A percentile compares a stretch with the other conserved stretches of the same genome.
These are phyloP conservation scores for Apiospora phragmitis DNA, from an alignment of 2,329 filamentous ascomycete species.

Conservation along the genomic window DNA sequence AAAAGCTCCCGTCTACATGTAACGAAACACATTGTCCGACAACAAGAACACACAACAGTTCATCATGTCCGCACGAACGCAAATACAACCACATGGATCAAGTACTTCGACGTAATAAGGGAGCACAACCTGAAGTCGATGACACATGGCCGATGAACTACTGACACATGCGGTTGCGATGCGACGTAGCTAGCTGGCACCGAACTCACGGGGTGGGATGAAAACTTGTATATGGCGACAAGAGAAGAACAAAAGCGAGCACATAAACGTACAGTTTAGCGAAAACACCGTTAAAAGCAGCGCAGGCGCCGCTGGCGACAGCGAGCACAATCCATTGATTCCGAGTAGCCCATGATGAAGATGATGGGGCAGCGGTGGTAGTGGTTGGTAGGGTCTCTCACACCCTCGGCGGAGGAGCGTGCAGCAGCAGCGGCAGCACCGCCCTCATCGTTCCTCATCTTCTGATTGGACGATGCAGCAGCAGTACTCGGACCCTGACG, in stretches of 20 bases:
- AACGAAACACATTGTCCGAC: not conserved
- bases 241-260: not conserved
- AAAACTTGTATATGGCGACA: not conserved
- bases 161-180: not conserved
- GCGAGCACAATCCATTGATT: slow-evolving; percentile 68
- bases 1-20: not conserved
- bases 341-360: slow-evolving; percentile 26
- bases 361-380: slow-evolving; percentile 1
- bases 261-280: slow-evolving; percentile 71
- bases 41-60: not conserved
- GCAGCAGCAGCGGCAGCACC: not conserved
- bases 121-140: not conserved
- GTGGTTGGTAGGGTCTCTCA: not conserved
- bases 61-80: not conserved
- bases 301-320: slow-evolving; percentile 73
- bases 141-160: not conserved
- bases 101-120: not conserved
- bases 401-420: not conserved
- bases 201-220: not conserved
- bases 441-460: not conserved
- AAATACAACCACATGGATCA: not conserved
- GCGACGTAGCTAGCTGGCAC: not conserved
- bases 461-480: not conserved
- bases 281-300: slow-evolving; percentile 80
- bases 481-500: not conserved